Percentiles rank a stretch among this genome's conserved stretches.
phyloP scores from a whole-genome alignment of 768 basidiomycete species.

The Xerocomus brunneocitrinus region DNA sequence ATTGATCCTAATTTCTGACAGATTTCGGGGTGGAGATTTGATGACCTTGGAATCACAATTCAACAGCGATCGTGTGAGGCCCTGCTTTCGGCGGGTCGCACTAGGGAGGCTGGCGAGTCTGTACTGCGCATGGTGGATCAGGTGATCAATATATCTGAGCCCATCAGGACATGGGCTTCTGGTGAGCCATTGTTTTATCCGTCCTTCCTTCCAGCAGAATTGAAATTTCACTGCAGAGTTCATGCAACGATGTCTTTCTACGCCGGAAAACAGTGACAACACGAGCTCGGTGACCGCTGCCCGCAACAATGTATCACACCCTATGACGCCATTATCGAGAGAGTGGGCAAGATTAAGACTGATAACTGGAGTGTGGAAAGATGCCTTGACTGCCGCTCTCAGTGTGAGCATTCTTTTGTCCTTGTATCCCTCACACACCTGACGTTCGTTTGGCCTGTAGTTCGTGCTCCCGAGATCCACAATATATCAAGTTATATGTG shows the following conservation, averaged over 20 bases:
- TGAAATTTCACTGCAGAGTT: not conserved
- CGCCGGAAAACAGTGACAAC: too few species aligned
- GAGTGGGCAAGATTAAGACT: conserved; percentile 6
- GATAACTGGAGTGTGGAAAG: not conserved
- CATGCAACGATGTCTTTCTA: not conserved
- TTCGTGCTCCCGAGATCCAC: not conserved
- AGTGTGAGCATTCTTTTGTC: not conserved
- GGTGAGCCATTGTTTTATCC: not conserved
- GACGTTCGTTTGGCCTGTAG: not conserved
- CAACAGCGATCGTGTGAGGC: not conserved
- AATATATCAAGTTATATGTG: not conserved
- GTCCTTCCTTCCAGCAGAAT: not conserved
- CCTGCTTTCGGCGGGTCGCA: not conserved
- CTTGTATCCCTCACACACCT: not conserved
- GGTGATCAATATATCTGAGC: not conserved
- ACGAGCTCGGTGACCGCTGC: not conserved
- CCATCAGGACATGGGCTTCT: not conserved
- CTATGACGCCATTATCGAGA: not conserved
- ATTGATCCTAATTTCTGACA: not conserved
- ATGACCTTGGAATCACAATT: not conserved
- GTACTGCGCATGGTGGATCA: not conserved
- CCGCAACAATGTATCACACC: not conserved
- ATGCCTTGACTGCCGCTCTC: not conserved
- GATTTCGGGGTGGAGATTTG: not conserved
- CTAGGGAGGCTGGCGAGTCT: not conserved